These are phyloP conservation scores for Cubamyces lactineus DNA, from an alignment of 768 basidiomycete species.

Conservation along the genomic window DNA sequence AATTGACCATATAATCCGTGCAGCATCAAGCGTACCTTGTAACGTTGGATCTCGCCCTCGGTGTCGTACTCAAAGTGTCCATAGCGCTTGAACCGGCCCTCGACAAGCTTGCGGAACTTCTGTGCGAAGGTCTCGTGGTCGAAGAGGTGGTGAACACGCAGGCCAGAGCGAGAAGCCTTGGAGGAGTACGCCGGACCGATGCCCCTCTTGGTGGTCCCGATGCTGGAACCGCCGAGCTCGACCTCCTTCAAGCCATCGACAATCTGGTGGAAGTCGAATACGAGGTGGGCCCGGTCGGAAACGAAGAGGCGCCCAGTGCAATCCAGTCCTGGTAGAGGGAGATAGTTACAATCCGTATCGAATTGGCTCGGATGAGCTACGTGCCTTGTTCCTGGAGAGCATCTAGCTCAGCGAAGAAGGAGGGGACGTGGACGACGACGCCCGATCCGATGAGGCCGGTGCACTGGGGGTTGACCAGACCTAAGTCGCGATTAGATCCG, in stretches of 20 bases:
- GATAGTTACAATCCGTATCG: neutral
- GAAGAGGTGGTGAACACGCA: slow-evolving; percentile 96
- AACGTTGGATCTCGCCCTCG: slow-evolving; percentile 91
- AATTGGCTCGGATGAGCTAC: slow-evolving; percentile 14
- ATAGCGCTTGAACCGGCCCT: slow-evolving; percentile 97
- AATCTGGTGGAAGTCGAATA: slow-evolving; percentile 99
- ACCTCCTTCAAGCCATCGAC: slow-evolving; percentile 98
- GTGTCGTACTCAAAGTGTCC: slow-evolving; percentile 99
- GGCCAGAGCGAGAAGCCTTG: slow-evolving; percentile 94
- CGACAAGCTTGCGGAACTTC: slow-evolving; percentile 95
- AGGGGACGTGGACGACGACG: slow-evolving; percentile 95
- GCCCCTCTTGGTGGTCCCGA: slow-evolving; percentile 97
- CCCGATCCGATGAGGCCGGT: slow-evolving; percentile 90
- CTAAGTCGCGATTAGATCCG: slow-evolving; percentile 30
- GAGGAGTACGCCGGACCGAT: slow-evolving; percentile 99
- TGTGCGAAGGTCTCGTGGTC: slow-evolving; percentile 80
- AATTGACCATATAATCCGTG: neutral
- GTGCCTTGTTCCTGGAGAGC: slow-evolving; percentile 81
- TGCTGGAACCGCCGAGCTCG: slow-evolving; percentile 91
- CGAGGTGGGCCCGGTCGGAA: slow-evolving; percentile 95
- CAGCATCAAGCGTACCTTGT: slow-evolving; percentile 64
- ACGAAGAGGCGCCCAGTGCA: slow-evolving; percentile 86
- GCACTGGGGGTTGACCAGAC: slow-evolving; percentile 85
- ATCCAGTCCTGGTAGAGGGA: slow-evolving; percentile 67
- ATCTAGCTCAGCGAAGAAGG: slow-evolving; percentile 93